phyloP scores from a whole-genome alignment of 805 yeast genomes.

The Ogataea chonburiensis region DNA sequence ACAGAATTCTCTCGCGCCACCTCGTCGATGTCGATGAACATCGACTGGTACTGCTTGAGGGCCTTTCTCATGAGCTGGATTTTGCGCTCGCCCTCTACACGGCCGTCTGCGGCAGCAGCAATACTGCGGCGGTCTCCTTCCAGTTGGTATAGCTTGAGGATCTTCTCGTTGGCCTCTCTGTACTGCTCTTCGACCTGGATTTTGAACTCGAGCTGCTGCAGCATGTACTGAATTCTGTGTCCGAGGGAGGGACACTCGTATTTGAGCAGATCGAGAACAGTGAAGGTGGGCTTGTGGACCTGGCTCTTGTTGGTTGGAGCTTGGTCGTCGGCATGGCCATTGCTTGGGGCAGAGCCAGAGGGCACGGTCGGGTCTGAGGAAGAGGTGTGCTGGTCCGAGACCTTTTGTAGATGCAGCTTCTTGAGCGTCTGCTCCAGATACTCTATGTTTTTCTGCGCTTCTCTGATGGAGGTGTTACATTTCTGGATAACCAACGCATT shows the following conservation, averaged over 20 bases:
- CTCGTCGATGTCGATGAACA: slow-evolving; percentile 73
- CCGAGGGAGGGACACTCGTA: slow-evolving; percentile 95
- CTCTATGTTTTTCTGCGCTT: slow-evolving; percentile 87
- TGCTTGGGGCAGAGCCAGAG: slow-evolving; percentile 4
- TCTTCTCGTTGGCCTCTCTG: slow-evolving; percentile 86
- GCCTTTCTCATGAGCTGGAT: slow-evolving; percentile 81
- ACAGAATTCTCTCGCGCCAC: slow-evolving; percentile 64
- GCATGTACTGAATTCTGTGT: slow-evolving; percentile 91
- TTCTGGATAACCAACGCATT: slow-evolving; percentile 84
- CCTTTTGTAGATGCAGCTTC: slow-evolving; percentile 47
- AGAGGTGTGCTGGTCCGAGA: slow-evolving; percentile 3
- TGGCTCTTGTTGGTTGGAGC: slow-evolving; percentile 18
- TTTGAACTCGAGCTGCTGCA: slow-evolving; percentile 91
- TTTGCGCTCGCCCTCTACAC: slow-evolving; percentile 78
- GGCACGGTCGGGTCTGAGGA: slow-evolving; percentile 5
- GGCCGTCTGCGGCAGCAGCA: slow-evolving; percentile 86
- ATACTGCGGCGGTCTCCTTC: slow-evolving; percentile 89
- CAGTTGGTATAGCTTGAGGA: slow-evolving; percentile 77
- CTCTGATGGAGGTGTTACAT: slow-evolving; percentile 87
- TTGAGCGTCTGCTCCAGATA: slow-evolving; percentile 77
- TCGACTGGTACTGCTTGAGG: slow-evolving; percentile 82
- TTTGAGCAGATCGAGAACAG: slow-evolving; percentile 78
- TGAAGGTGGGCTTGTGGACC: slow-evolving; percentile 45
- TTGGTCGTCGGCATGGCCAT: slow-evolving; percentile 5
- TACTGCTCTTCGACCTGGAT: slow-evolving; percentile 93